These are phyloP conservation scores for Phytophthora niederhauseri DNA, from an alignment of 352 stramenopile species.

Conservation along the genomic window DNA sequence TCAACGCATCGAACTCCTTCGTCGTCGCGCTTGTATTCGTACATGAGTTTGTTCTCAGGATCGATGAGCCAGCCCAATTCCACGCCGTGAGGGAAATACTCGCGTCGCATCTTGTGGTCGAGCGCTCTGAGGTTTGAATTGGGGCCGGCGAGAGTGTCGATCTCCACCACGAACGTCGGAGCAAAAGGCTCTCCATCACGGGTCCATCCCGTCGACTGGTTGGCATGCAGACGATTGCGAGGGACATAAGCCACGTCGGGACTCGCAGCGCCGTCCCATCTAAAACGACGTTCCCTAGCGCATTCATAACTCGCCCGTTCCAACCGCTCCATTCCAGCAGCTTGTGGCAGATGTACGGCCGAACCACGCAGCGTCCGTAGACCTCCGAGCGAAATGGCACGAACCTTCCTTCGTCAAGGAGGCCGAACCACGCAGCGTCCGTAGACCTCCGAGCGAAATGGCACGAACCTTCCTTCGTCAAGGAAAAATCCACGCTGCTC, in stretches of 20 bases:
- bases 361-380: slow-evolving; percentile 16
- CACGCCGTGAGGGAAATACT: slow-evolving; percentile 28
- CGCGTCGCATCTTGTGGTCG: slow-evolving; percentile 17
- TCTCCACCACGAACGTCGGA: slow-evolving; percentile 30
- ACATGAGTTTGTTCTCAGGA: slow-evolving; percentile 18
- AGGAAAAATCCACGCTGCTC: slow-evolving; percentile 31
- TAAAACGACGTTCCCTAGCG: slow-evolving; percentile 21
- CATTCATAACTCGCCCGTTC: slow-evolving; percentile 18
- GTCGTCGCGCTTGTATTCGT: slow-evolving; percentile 23
- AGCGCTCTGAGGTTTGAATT: slow-evolving; percentile 14
- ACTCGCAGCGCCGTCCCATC: slow-evolving; percentile 12
- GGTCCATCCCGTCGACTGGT: neutral
- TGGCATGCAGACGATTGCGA: neutral
- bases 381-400: slow-evolving; percentile 25
- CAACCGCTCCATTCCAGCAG: slow-evolving; percentile 6
- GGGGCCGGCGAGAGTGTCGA: slow-evolving; percentile 24
- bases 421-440: slow-evolving; percentile 14
- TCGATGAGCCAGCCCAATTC: slow-evolving; percentile 35
- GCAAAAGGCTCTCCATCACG: slow-evolving; percentile 21
- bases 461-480: slow-evolving; percentile 35
- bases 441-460: slow-evolving; percentile 24
- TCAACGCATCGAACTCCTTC: slow-evolving; percentile 7
- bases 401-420: slow-evolving; percentile 32
- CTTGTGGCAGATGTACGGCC: slow-evolving; percentile 1
- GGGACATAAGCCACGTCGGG: slow-evolving; percentile 10